Percentiles rank a stretch among this genome's conserved stretches.
These are phyloP conservation scores for Tetracladium maxilliforme DNA, from an alignment of 2,329 filamentous ascomycete genomes.

Conservation along the genomic window DNA sequence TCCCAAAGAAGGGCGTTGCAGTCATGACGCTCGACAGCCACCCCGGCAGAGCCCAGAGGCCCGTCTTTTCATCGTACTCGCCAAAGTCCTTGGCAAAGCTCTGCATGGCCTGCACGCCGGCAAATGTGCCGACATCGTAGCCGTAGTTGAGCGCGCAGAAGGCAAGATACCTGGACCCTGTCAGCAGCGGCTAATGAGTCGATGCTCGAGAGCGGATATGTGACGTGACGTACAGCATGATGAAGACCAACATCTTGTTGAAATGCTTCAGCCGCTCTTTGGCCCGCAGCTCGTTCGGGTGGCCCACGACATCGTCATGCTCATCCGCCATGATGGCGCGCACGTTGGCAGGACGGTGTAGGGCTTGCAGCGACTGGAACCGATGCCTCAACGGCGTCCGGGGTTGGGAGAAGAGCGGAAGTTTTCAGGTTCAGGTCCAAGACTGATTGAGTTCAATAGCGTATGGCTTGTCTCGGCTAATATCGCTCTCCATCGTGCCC, in stretches of 20 bases:
- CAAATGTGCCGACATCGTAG: constrained; percentile 2
- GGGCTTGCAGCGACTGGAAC: no score
- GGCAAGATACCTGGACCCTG: constrained; percentile 1
- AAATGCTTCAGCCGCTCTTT: constrained; percentile 2
- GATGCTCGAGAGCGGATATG: background rate
- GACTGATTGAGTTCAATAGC: no score
- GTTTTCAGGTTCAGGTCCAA: no score
- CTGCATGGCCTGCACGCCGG: constrained; percentile 1
- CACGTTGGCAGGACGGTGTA: no score
- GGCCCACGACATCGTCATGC: no score
- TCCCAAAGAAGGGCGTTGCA: constrained; percentile 2
- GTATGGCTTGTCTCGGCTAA: no score
- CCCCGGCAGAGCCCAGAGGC: constrained; percentile 1
- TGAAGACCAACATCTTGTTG: constrained; percentile 1
- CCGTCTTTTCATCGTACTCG: constrained; percentile 1
- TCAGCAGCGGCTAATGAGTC: background rate
- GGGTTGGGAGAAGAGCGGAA: no score
- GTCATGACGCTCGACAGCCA: constrained; percentile 2
- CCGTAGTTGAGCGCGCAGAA: constrained; percentile 2
- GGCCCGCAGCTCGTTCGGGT: no score
- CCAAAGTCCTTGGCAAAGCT: constrained; percentile 1
- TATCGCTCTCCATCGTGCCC: no score
- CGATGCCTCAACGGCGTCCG: no score
- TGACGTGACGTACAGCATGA: constrained; percentile 1
- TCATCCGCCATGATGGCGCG: no score